Conservation (phyloP, 2,329 filamentous ascomycete species). For the Ophiostoma quercus region DNA sequence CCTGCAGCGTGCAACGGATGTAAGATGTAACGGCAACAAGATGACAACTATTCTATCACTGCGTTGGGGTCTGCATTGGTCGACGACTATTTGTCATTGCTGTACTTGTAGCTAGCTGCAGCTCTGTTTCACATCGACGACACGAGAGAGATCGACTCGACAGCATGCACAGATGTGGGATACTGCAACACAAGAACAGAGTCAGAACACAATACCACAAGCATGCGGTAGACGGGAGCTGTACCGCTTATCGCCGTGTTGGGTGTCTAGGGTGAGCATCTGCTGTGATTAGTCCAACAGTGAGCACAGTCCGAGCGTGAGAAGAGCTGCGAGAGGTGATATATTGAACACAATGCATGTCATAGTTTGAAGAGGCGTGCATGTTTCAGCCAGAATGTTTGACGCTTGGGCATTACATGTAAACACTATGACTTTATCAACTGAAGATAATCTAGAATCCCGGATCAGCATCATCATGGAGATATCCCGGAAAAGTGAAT, state of each 20-base stretch:
- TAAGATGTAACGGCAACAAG: neutral
- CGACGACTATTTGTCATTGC: neutral
- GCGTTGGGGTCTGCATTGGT: neutral
- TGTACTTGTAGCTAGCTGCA: neutral
- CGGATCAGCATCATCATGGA: neutral
- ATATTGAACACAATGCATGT: neutral
- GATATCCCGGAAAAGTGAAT: neutral
- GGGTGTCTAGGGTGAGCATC: neutral
- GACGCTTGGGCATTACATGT: no score
- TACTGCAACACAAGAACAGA: neutral
- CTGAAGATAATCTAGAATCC: neutral
- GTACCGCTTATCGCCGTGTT: neutral
- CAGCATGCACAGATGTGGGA: neutral
- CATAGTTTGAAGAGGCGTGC: neutral
- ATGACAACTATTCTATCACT: neutral
- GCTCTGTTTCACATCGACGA: neutral
- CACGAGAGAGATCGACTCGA: constrained; percentile 1
- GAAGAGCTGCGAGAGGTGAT: neutral
- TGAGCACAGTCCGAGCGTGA: no score
- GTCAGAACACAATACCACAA: no score
- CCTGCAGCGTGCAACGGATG: neutral
- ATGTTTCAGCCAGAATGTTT: no score
- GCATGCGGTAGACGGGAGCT: neutral
- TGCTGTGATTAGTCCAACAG: no score
- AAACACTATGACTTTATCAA: no score